Conservation (phyloP, 1,284 basidiomycete species). For the Stereum hirsutum region DNA sequence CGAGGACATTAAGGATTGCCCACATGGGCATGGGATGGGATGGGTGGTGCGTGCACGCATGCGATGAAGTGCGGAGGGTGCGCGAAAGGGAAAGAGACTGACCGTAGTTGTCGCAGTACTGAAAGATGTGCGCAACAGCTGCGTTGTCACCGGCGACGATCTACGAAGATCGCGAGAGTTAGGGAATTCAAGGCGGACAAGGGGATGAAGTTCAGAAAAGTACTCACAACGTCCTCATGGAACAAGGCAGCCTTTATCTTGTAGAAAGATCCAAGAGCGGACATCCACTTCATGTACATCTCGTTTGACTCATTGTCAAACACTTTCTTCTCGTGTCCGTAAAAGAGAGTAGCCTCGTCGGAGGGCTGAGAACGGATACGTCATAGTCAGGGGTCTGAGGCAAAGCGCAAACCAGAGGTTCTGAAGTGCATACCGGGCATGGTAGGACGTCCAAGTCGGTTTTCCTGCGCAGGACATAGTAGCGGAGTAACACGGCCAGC, state of each 20-base stretch:
- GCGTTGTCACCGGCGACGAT: conserved; percentile 26
- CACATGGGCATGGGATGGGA: no score
- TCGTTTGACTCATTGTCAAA: conserved; percentile 25
- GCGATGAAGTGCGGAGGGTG: neutral
- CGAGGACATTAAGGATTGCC: no score
- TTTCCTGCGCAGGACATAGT: neutral
- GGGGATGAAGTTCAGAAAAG: neutral
- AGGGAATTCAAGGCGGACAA: neutral
- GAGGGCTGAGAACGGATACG: conserved; percentile 13
- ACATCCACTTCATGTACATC: conserved; percentile 26
- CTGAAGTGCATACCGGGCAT: neutral
- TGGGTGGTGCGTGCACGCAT: no score
- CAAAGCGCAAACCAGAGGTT: neutral
- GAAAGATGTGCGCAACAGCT: conserved; percentile 27
- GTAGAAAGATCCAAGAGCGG: conserved; percentile 25
- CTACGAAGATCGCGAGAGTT: conserved; percentile 16
- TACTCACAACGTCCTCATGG: conserved; percentile 26
- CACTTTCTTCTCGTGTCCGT: conserved; percentile 29
- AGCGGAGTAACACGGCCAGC: neutral
- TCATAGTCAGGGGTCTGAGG: no score
- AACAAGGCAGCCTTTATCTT: conserved; percentile 29
- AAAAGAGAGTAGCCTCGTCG: conserved; percentile 18
- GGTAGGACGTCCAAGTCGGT: neutral
- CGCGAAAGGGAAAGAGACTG: conserved; percentile 3
- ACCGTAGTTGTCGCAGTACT: conserved; percentile 24